These are phyloP conservation scores for Eucalyptus cladocalyx DNA, from an alignment of 345 rosid genomes.

Conservation along the genomic window DNA sequence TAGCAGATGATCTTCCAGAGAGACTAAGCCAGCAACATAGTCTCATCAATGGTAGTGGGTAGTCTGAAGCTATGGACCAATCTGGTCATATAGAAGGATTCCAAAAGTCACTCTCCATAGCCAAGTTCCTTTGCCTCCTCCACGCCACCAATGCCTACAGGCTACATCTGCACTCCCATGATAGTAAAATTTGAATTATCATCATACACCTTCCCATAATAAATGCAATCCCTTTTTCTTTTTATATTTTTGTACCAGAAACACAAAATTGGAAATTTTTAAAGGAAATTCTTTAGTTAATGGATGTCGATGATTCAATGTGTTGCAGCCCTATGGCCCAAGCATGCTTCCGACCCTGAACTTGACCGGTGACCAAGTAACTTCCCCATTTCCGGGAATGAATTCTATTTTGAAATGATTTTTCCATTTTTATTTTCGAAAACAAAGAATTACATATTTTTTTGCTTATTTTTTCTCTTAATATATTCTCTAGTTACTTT, in stretches of 20 bases:
- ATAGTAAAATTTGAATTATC: conserved; percentile 10
- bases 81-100: conserved; percentile 5
- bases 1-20: background rate
- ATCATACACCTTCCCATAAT: background rate
- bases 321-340: conserved; percentile 44
- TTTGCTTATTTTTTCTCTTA: no score
- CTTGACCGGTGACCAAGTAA: conserved; percentile 16
- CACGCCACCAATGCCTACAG: conserved; percentile 18
- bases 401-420: no score
- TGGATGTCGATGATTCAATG: background rate
- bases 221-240: background rate
- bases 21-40: background rate
- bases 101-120: background rate
- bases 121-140: conserved; percentile 28
- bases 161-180: conserved; percentile 20
- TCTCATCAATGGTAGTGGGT: background rate
- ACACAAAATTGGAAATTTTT: background rate
- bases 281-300: background rate
- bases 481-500: no score
- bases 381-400: no score
- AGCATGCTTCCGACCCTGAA: conserved; percentile 60
- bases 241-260: background rate
- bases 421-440: no score
- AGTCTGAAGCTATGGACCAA: background rate
- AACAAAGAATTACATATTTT: no score